Percentiles rank a stretch among this genome's conserved stretches.
These are phyloP conservation scores for Metschnikowia lunata DNA, from an alignment of 805 yeast species.

Conservation along the genomic window DNA sequence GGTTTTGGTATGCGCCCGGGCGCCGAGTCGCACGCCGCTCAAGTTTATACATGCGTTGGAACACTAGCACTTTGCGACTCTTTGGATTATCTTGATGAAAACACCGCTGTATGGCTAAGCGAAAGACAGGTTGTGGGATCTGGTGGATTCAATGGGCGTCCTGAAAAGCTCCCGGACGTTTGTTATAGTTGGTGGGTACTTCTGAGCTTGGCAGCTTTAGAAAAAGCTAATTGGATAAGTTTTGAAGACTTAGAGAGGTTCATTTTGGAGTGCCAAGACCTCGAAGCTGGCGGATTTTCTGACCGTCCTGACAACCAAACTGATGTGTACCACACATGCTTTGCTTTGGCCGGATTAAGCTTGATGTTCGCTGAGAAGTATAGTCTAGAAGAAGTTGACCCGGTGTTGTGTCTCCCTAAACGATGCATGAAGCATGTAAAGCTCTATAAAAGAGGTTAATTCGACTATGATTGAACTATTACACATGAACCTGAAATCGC, in stretches of 20 bases:
- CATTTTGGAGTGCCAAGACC: constrained; percentile 75
- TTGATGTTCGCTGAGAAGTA: constrained; percentile 55
- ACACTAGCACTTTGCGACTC: constrained; percentile 47
- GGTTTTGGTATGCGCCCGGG: constrained; percentile 94
- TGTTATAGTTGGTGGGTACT: constrained; percentile 98
- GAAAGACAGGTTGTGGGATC: constrained; percentile 74
- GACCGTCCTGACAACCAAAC: constrained; percentile 89
- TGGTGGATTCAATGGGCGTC: constrained; percentile 96
- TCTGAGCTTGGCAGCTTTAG: constrained; percentile 65
- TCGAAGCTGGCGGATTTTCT: constrained; percentile 78
- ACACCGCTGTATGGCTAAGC: constrained; percentile 79
- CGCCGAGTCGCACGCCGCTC: constrained; percentile 93
- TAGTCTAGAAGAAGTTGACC: constrained; percentile 63
- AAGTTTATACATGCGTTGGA: constrained; percentile 81
- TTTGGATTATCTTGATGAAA: constrained; percentile 43
- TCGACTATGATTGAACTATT: no score
- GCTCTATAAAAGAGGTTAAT: constrained; percentile 7
- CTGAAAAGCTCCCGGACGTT: constrained; percentile 94
- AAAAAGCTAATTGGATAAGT: constrained; percentile 74
- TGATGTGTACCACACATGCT: constrained; percentile 89
- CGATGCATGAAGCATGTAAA: constrained; percentile 32
- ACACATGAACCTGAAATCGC: no score
- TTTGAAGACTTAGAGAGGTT: constrained; percentile 55
- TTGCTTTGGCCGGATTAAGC: constrained; percentile 86
- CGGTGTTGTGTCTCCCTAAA: constrained; percentile 82